Evolutionary conservation across 1,139 yeast species (phyloP).

Genomic region (Pichiaceae sp.): DNA sequence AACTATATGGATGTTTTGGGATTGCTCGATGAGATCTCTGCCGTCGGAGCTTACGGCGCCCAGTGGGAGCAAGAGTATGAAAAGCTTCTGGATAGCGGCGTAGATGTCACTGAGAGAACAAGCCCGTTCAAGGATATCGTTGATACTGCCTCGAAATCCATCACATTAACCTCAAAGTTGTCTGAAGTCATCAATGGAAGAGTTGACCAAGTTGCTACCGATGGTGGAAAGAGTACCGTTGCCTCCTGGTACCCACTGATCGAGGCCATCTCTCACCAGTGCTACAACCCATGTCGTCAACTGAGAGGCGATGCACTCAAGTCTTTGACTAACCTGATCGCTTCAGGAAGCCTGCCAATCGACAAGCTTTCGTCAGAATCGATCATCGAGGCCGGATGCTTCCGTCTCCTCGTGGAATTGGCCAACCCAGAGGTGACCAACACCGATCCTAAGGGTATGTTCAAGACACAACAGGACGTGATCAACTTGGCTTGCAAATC

Average conservation of each 20-base stretch:
- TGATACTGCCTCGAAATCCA: constrained; percentile 51
- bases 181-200: constrained; percentile 24
- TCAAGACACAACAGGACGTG: constrained; percentile 56
- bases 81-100: constrained; percentile 32
- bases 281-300: constrained; percentile 80
- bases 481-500: constrained; percentile 63
- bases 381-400: constrained; percentile 62
- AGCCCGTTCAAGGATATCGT: constrained; percentile 47
- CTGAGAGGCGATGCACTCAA: constrained; percentile 58
- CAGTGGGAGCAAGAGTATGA: constrained; percentile 63
- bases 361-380: constrained; percentile 38
- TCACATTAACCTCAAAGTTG: constrained; percentile 49
- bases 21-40: constrained; percentile 70
- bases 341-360: constrained; percentile 23
- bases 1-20: constrained; percentile 64
- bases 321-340: constrained; percentile 39
- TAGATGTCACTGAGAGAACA: constrained; percentile 32
- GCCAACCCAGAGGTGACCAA: constrained; percentile 59
- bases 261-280: constrained; percentile 81
- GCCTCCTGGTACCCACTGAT: constrained; percentile 45
- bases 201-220: constrained; percentile 17
- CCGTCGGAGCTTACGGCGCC: constrained; percentile 75
- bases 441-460: constrained; percentile 58
- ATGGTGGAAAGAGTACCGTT: constrained; percentile 5
- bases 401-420: constrained; percentile 64